These are phyloP conservation scores for Pythium apleroticum DNA, from an alignment of 352 stramenopile genomes.

Conservation along the genomic window DNA sequence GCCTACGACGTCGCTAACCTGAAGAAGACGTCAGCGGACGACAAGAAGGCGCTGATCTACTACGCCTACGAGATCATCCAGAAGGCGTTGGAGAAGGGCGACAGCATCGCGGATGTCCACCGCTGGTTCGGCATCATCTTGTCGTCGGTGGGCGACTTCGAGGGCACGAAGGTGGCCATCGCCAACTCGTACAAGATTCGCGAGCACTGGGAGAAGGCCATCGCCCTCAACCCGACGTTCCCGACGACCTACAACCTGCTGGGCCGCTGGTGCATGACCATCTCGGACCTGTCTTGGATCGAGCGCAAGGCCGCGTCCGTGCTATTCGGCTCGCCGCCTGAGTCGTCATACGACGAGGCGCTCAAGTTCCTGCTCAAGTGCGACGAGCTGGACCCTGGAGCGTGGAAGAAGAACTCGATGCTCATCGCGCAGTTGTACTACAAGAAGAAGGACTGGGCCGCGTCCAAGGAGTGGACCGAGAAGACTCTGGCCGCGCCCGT, in stretches of 20 bases:
- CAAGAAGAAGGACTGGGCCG: conserved; percentile 68
- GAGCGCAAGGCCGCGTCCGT: conserved; percentile 81
- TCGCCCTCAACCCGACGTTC: conserved; percentile 65
- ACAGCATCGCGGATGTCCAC: conserved; percentile 57
- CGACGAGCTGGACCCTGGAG: conserved; percentile 64
- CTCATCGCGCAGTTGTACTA: conserved; percentile 82
- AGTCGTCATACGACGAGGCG: conserved; percentile 83
- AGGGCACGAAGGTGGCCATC: conserved; percentile 81
- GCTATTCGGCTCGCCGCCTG: conserved; percentile 77
- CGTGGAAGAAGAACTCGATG: conserved; percentile 86
- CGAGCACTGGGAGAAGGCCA: conserved; percentile 68
- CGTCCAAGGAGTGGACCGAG: conserved; percentile 68
- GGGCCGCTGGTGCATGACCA: conserved; percentile 49
- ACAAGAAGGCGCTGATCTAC: conserved; percentile 44
- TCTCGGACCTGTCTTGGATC: conserved; percentile 42
- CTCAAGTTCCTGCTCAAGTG: conserved; percentile 77
- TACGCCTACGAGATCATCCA: conserved; percentile 52
- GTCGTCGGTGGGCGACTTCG: conserved; percentile 81
- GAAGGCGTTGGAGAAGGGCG: conserved; percentile 37
- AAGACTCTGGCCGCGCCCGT: conserved; percentile 63
- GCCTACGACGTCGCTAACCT: conserved; percentile 38
- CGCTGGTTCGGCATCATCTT: conserved; percentile 85
- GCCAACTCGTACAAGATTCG: conserved; percentile 82
- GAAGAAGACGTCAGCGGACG: conserved; percentile 30
- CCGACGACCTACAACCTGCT: conserved; percentile 74